phyloP scores from a whole-genome alignment of 2,329 filamentous ascomycete genomes.

The Chrysoporthe puriensis region DNA sequence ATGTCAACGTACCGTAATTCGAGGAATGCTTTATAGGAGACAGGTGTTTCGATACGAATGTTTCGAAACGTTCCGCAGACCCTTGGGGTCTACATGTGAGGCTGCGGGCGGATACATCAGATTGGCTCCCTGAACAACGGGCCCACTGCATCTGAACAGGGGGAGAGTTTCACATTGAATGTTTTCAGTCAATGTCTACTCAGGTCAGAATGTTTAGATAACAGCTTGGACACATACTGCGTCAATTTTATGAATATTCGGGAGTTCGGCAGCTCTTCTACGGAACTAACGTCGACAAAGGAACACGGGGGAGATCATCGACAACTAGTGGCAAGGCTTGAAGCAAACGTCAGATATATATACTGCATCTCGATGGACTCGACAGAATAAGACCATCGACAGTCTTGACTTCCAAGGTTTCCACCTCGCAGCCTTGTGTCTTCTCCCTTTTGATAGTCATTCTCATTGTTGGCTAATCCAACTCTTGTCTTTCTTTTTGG shows the following conservation, averaged over 20 bases:
- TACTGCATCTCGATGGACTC: background rate
- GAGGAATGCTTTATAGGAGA: background rate
- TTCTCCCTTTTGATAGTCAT: background rate
- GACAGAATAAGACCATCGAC: background rate
- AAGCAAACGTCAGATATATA: background rate
- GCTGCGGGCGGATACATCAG: no score
- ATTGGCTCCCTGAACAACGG: background rate
- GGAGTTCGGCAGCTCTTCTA: no score
- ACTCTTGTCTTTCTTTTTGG: constrained; percentile 3
- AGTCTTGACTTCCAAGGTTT: background rate
- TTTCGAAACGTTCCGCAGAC: background rate
- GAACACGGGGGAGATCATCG: no score
- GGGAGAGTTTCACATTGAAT: background rate
- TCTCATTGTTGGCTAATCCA: constrained; percentile 8
- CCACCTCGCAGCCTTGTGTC: background rate
- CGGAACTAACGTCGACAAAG: no score
- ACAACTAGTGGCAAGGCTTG: no score
- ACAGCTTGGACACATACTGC: background rate
- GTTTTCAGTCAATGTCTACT: background rate
- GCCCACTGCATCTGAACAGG: background rate
- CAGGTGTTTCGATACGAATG: background rate
- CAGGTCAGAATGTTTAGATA: background rate
- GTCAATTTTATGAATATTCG: no score
- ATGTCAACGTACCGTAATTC: background rate
- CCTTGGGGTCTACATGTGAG: background rate